Evolutionary conservation across 2,329 filamentous ascomycete species (phyloP), one percentile per base, ranked within the genome.

Genomic region (Cercospora sp.): DNA sequence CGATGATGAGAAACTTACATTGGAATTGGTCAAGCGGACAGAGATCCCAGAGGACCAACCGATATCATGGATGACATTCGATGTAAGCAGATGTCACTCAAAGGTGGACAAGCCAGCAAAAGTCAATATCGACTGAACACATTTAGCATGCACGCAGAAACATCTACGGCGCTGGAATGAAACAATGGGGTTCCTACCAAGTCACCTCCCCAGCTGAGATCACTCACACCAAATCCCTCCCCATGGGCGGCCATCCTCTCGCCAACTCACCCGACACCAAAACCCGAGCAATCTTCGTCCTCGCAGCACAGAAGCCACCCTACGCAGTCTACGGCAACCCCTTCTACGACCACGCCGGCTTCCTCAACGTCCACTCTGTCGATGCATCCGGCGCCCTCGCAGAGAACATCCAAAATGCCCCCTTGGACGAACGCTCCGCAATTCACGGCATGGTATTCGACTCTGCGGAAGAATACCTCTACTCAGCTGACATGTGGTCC

Each of bases 61-160:
- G 7, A 95, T 97, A 73, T 96, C 92, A 68, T 97, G 93, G 93
- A 94, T 97, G 91, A 90, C 92, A 16, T 94, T 96, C 76, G 90
- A 92, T 79, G 91, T 93, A 83, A 81, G 90, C 45, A 16, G 16
- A 16, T 10, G 12, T 7, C 13, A 49, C 16, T 9, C 37, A n/a
- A 7, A 43, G 3, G 16, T 43, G 37, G 8, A n/a, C 5, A 43
- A 43, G 6, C 37, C 16, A 32, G 16, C 26, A 3, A 34, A n/a
- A 34, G 26, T 43, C 12, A 16, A n/a, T 5, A 76, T 32, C 26
- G 40, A 59, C 8, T 40, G 6, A 16, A 32, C 3, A 16, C n/a
- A 30, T 6, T 51, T 18, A 94, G 90, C 92, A 96, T 81, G 83
- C 86, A 70, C 91, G 90, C 77, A 94, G 93, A 81, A 90, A 91